Evolutionary conservation across 192 early-diverging fungal species (phyloP), one percentile per base, ranked within the genome.

Genomic region (Coemansia sp.): DNA sequence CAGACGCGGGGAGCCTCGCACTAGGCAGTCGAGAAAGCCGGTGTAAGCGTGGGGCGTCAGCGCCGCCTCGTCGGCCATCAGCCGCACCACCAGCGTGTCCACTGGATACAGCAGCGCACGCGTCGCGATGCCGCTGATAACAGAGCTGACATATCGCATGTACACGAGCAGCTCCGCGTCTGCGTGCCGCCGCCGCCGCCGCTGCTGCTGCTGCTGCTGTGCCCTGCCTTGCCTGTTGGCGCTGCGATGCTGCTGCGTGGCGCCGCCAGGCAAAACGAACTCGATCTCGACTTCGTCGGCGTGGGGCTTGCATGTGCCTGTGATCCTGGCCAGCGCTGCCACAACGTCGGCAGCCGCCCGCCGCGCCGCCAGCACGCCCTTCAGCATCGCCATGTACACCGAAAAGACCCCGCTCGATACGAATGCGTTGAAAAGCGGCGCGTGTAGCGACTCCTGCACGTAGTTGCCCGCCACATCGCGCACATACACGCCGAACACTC

Each of bases 41-140:
- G 60, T 49, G 55, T 68, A 79, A 5, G 41, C 72, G 23, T 46
- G 20, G 23, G 26, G 1, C 1, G 77, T 79, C 30, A 81, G 55
- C n/a, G 72, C 78, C 2, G 73, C 60, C 66, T 81, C 73, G 33
- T 81, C 78, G 2, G 72, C 78, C 66, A 81, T 59, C 66, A 81
- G 63, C 1, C 78, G 61, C 38, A 81, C 39, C 2, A 72, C 12
- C 2, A 75, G 34, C 18, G 78, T 8, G 60, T 71, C 69, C 20
- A 75, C 55, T 6, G 78, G 78, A 12, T 75, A 81, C 41, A 75
- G 7, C 44, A 63, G n/a, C n/a, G 66, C 53, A 1, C 66, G 43
- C 9, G 60, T 49, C 0, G 23, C 52, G 9, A 72, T 46, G 39
- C 43, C 26, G 7, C 43, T 64, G 21, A 72, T 14, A n/a, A 69